These are phyloP conservation scores for Pyrenophora teres DNA, from an alignment of 2,329 filamentous ascomycete species.

Conservation along the genomic window DNA sequence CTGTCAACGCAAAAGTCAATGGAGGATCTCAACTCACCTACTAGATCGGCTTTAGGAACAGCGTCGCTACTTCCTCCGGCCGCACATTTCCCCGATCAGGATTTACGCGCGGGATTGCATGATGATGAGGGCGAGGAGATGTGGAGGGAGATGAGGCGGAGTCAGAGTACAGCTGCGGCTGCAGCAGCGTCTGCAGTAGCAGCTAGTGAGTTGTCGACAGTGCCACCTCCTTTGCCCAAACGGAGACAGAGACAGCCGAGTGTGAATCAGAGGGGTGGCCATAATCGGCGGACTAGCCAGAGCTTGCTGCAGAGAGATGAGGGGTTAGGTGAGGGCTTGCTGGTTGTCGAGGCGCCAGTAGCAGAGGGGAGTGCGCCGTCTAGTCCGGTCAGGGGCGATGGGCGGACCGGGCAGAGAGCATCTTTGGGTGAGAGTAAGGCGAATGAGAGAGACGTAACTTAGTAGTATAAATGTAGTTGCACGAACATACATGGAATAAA, in stretches of 20 bases:
- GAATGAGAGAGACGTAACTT: neutral
- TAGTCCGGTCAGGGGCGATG: conserved; percentile 1
- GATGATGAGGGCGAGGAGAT: conserved; percentile 14
- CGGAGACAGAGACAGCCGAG: conserved; percentile 47
- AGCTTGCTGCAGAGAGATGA: conserved; percentile 1
- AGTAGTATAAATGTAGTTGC: neutral
- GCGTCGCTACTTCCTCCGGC: conserved; percentile 6
- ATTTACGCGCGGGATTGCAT: neutral
- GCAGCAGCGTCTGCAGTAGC: conserved; percentile 3
- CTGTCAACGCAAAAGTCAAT: conserved; percentile 9
- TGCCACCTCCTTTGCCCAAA: conserved; percentile 56
- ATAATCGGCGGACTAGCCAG: conserved; percentile 9
- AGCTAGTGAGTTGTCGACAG: conserved; percentile 11
- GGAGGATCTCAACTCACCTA: conserved; percentile 14
- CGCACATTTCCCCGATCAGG: conserved; percentile 8
- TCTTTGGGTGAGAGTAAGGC: neutral
- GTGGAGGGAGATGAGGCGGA: conserved; percentile 16
- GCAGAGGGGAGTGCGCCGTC: conserved; percentile 6
- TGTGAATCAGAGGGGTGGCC: conserved; percentile 14
- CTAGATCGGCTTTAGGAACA: conserved; percentile 3
- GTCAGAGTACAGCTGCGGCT: conserved; percentile 2
- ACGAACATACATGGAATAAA: no score
- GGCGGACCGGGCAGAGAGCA: neutral
- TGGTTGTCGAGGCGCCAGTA: conserved; percentile 40
- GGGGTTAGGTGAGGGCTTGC: conserved; percentile 24